Base-by-base conservation (phyloP, 768 basidiomycete genomes). In the Trichaptum fuscoviolaceum region DNA sequence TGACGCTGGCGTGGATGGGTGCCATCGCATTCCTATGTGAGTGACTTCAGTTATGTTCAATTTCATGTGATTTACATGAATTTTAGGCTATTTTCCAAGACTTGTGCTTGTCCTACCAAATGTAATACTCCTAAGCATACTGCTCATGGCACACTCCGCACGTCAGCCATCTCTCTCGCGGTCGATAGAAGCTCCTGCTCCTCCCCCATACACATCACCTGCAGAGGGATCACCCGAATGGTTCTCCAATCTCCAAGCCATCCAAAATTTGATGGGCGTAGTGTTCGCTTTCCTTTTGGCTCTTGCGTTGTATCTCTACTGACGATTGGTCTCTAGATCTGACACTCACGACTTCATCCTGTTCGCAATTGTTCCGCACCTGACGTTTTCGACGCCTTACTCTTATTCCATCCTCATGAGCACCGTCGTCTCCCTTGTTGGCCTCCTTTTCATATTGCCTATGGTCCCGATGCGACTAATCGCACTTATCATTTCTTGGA, bases 191-290 rank as follows among this genome's bases (percentile, higher is more conserved):
- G 66, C 73, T 7, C 73, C 77, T 0, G 75, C 80, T 1, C 73
- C 80, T 1, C 73, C 75, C 0, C 77, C 77, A 9, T 73, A 78
- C 18, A 76, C 63, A 57, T 58, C 78, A 23, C 72, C 81, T 0
- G 72, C 82, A 2, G 91, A 93, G 71, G 89, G 87, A 3, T 85
- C 86, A 12, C 83, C 87, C 0, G 90, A 92, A 66, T 95, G 92
- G 88, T 89, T 90, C 67, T 89, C 91, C 18, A 96, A 95, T 69
- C 78, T 96, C 2, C 93, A 95, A 76, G 93, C 83, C 0, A 91
- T 96, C 30, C 95, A 96, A 73, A 96, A 96, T 70, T 83, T 96
- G 34, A 95, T 96, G 93, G 93, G 93, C 7, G 77, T 84, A 7
- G 78, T 88, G 91, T 94, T 76, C 69, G 91, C 34, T 77, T 61